Evolutionary conservation across 2,329 filamentous ascomycete species (phyloP).

Genomic region (Paecilomyces formosus): DNA sequence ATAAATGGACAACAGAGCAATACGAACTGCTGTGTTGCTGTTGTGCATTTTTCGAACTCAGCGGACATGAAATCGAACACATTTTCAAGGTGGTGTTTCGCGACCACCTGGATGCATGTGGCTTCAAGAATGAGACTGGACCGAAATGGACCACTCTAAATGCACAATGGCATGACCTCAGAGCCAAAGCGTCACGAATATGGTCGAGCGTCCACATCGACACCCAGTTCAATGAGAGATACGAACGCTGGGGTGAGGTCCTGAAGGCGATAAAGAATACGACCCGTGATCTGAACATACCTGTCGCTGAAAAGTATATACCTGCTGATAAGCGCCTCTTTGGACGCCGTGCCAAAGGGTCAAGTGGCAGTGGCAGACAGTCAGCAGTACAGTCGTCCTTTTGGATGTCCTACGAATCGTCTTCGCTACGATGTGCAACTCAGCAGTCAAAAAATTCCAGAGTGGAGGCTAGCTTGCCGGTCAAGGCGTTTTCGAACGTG

Average conservation of each 20-base stretch:
- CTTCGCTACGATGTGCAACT: too few relatives aligned
- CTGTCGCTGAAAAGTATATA: slow-evolving; percentile 6
- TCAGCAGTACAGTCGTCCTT: too few relatives aligned
- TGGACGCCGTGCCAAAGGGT: not conserved
- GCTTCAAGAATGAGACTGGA: not conserved
- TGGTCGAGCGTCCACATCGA: not conserved
- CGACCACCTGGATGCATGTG: not conserved
- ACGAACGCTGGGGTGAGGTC: not conserved
- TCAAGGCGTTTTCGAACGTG: too few relatives aligned
- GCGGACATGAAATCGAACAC: not conserved
- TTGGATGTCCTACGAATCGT: too few relatives aligned
- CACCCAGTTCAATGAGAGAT: not conserved
- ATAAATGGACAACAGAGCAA: not conserved
- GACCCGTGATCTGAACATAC: not conserved
- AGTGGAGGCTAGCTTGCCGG: too few relatives aligned
- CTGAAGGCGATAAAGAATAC: not conserved
- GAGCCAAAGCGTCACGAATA: not conserved
- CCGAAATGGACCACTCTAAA: not conserved
- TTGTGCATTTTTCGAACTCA: not conserved
- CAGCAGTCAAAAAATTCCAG: too few relatives aligned
- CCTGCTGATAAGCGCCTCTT: slow-evolving; percentile 6
- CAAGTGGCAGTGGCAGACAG: not conserved
- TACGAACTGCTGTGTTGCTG: not conserved
- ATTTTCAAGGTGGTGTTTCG: not conserved
- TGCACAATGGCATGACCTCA: not conserved